Percentiles rank a stretch among this genome's conserved stretches.
phyloP scores from a whole-genome alignment of 176 grass and related monocot species.

The Thalia dealbata region DNA sequence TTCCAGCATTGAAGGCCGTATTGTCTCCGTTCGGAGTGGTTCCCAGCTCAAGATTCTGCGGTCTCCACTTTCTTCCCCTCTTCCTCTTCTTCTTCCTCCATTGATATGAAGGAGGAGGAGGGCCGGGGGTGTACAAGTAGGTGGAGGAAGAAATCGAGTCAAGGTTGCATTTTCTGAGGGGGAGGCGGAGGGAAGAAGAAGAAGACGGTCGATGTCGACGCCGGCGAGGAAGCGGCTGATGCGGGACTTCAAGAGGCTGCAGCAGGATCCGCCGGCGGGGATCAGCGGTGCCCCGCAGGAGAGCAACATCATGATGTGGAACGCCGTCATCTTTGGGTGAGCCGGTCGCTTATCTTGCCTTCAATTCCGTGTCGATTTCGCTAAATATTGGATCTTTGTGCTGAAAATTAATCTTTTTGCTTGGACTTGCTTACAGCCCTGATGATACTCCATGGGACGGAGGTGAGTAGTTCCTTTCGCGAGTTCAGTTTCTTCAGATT shows the following conservation, averaged over 20 bases:
- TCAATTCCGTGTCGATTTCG: conserved; percentile 24
- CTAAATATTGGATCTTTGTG: background rate
- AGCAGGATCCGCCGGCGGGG: conserved; percentile 91
- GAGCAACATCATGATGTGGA: conserved; percentile 99
- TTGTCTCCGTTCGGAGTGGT: background rate
- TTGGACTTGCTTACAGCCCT: conserved; percentile 44
- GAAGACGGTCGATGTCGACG: conserved; percentile 74
- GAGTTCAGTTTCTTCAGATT: background rate
- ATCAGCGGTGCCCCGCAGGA: conserved; percentile 92
- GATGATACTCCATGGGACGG: conserved; percentile 98
- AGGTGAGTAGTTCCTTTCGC: conserved; percentile 37
- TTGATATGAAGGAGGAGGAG: background rate
- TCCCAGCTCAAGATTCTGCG: background rate
- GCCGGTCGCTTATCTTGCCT: background rate
- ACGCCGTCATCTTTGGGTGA: conserved; percentile 96
- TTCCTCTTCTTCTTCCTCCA: background rate
- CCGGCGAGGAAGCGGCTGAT: conserved; percentile 96
- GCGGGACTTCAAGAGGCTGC: conserved; percentile 96
- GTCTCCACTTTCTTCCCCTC: background rate
- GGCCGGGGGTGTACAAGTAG: background rate
- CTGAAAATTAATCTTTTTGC: conserved; percentile 14
- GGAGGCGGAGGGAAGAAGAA: conserved; percentile 4
- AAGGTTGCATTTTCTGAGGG: background rate
- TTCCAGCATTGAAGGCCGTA: background rate
- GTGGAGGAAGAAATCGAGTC: background rate